Evolutionary conservation across 2,329 filamentous ascomycete species (phyloP), one percentile per base, ranked within the genome.

Genomic region (Metarhizium guizhouense): DNA sequence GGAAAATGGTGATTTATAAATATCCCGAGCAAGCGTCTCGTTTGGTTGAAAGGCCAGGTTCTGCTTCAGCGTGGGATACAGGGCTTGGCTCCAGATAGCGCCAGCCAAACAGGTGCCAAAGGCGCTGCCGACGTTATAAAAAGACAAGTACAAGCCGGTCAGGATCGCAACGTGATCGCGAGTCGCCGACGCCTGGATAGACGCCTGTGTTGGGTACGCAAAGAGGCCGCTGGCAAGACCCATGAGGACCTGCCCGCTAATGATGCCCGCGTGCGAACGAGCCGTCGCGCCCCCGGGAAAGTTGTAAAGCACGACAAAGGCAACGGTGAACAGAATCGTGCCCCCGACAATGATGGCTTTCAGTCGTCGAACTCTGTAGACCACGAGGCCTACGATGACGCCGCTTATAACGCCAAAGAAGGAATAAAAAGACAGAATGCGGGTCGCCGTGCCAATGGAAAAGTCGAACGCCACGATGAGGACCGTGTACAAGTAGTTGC

Each of bases 201-300:
- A 72, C 0, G 71, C 72, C 51, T 73, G 70, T 0, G 71, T 72
- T 0, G 72, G 72, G 53, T 72, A 74, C 0, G 72, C 68, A 61
- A 84, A 84, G 55, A 85, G 68, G 1, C 82, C 82, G 11, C 80
- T 81, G 0, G 80, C 80, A 47, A 84, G 70, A 47, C 82, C 82
- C 3, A 85, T 70, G 2, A 84, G 66, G 2, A 84, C 68, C 60
- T 85, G 80, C 0, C 73, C 80, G 2, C 74, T 75, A 51, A 85
- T 76, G 18, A 85, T 72, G 2, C 82, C 82, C 0, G 73, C 70
- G 47, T 78, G 70, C 2, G 70, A 72, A 0, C 69, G 65, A 0
- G 61, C 40, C 2, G 66, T 70, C 0, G 71, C 66, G 1, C 78
- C 79, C 13, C 81, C 80, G 1, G 80, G 77, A 61, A 74, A 82